phyloP scores from a whole-genome alignment of 1,284 basidiomycete species.

The Crucibulum cyathiforme region DNA sequence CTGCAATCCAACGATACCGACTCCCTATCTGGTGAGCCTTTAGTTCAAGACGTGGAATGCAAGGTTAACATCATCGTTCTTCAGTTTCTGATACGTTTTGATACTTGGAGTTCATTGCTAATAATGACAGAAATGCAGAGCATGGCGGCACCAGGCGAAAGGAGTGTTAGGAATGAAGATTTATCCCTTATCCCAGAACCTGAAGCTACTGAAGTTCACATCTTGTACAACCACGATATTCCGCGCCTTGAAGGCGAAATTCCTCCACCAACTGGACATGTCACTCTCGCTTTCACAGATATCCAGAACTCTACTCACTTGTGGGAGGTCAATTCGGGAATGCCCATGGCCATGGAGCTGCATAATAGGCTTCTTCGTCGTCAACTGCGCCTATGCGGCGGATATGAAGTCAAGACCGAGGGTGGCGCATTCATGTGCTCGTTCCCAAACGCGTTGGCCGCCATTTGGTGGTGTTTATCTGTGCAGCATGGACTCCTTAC shows the following conservation, averaged over 20 bases:
- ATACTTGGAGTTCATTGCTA: no score
- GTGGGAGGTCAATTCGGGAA: slow-evolving; percentile 97
- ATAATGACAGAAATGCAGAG: no score
- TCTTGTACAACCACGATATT: slow-evolving; percentile 49
- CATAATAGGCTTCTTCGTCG: slow-evolving; percentile 92
- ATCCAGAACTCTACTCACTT: slow-evolving; percentile 97
- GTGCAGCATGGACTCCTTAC: slow-evolving; percentile 88
- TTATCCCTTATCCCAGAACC: no score
- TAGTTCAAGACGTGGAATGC: no score
- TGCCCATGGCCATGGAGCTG: slow-evolving; percentile 93
- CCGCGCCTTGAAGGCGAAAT: slow-evolving; percentile 83
- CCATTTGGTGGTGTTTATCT: slow-evolving; percentile 90
- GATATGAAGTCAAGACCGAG: slow-evolving; percentile 99
- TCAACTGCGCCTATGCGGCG: slow-evolving; percentile 89
- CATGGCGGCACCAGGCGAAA: no score
- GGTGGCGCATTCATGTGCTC: slow-evolving; percentile 99
- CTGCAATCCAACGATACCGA: no score
- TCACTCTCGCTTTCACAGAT: slow-evolving; percentile 98
- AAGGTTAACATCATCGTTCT: no score
- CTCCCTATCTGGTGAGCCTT: no score
- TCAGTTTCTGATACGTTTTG: no score
- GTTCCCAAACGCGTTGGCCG: slow-evolving; percentile 88
- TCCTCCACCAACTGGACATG: slow-evolving; percentile 85
- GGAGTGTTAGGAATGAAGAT: no score
- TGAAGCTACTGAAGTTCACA: no score